phyloP scores from a whole-genome alignment of 2,329 filamentous ascomycete genomes.

The Colletotrichum graminicola region DNA sequence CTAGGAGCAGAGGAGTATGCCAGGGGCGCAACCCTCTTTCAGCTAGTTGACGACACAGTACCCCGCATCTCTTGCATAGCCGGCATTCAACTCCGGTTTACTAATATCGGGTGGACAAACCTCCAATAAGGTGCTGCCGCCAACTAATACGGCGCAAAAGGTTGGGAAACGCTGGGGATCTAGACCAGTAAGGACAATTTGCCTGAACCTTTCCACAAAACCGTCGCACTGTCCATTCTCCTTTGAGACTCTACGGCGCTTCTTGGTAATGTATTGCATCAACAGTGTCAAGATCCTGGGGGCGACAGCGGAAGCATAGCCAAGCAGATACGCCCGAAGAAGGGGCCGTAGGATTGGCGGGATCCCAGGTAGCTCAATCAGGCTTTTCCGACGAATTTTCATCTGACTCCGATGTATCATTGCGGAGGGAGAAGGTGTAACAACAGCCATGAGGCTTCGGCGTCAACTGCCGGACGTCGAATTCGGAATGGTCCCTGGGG shows the following conservation, averaged over 20 bases:
- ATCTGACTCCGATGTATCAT: conserved; percentile 57
- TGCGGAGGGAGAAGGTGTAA: conserved; percentile 50
- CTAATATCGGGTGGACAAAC: conserved; percentile 52
- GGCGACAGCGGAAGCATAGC: conserved; percentile 70
- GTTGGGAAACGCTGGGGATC: conserved; percentile 70
- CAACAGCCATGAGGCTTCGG: conserved; percentile 33
- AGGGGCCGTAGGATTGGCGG: conserved; percentile 67
- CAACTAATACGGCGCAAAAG: conserved; percentile 72
- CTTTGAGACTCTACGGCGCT: conserved; percentile 33
- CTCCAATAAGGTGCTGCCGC: conserved; percentile 72
- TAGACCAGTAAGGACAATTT: conserved; percentile 64
- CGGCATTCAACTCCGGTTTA: conserved; percentile 18
- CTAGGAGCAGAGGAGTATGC: conserved; percentile 2
- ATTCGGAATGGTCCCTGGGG: conserved; percentile 25
- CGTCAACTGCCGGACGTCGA: conserved; percentile 29
- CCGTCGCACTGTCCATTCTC: conserved; percentile 44
- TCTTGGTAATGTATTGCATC: conserved; percentile 61
- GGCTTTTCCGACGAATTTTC: conserved; percentile 36
- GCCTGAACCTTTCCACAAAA: conserved; percentile 51
- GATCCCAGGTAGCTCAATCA: conserved; percentile 49
- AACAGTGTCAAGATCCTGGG: conserved; percentile 68
- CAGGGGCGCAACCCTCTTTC: conserved; percentile 5
- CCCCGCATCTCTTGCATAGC: conserved; percentile 12
- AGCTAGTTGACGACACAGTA: conserved; percentile 13
- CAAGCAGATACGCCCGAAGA: conserved; percentile 70